These are phyloP conservation scores for Sugiyamaella boreocaroliniensis DNA, from an alignment of 805 yeast genomes.

Conservation along the genomic window DNA sequence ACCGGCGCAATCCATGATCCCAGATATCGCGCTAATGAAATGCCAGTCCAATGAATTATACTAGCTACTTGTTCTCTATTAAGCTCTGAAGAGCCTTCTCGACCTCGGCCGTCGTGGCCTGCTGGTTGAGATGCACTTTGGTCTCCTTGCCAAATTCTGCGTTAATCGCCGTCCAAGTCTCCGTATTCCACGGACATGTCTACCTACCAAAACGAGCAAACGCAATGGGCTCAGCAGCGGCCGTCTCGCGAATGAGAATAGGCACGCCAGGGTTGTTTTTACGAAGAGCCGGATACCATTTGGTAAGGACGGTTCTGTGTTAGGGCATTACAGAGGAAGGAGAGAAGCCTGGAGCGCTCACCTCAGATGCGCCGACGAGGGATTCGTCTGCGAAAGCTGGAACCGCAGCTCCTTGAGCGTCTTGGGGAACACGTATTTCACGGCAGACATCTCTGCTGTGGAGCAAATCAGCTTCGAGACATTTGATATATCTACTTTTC, in stretches of 20 bases:
- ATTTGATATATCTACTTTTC: neutral
- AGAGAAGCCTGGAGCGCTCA: constrained; percentile 7
- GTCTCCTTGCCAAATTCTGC: constrained; percentile 34
- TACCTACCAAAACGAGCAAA: constrained; percentile 58
- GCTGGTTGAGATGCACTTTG: constrained; percentile 40
- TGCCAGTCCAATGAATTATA: neutral
- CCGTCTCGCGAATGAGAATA: constrained; percentile 70
- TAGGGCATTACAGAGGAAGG: neutral
- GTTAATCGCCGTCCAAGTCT: neutral
- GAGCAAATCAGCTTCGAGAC: constrained; percentile 1
- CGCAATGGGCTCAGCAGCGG: constrained; percentile 64
- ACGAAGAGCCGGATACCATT: constrained; percentile 59
- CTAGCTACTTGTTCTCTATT: constrained; percentile 18
- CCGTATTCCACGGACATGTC: neutral
- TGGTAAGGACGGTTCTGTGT: constrained; percentile 51
- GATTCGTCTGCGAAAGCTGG: constrained; percentile 75
- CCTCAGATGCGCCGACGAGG: constrained; percentile 41
- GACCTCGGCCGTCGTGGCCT: constrained; percentile 25
- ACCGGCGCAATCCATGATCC: neutral
- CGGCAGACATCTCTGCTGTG: constrained; percentile 19
- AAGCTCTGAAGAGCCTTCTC: constrained; percentile 37
- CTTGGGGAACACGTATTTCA: constrained; percentile 35
- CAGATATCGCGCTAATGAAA: neutral
- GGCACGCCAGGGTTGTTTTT: constrained; percentile 62
- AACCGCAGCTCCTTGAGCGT: constrained; percentile 74